A percentile compares a stretch with the other conserved stretches of the same genome.
phyloP scores from a whole-genome alignment of 2,329 filamentous ascomycete genomes.

The Xenoacremonium recifei region DNA sequence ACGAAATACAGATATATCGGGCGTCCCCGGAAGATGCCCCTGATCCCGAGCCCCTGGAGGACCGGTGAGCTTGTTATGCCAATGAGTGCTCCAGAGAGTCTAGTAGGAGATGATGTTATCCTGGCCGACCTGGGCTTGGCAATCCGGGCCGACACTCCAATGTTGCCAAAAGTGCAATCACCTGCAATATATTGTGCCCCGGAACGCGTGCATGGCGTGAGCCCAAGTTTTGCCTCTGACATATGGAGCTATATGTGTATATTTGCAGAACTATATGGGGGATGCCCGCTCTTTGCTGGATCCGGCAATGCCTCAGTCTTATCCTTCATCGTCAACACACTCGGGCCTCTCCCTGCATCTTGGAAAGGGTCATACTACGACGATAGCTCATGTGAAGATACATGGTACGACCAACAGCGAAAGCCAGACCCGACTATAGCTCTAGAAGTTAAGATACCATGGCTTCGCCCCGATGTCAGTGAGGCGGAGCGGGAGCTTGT shows the following conservation, averaged over 20 bases:
- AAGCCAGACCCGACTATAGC: background rate
- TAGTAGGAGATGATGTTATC: conserved; percentile 5
- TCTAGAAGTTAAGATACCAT: conserved; percentile 4
- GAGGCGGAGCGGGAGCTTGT: conserved; percentile 1
- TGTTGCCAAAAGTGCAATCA: conserved; percentile 6
- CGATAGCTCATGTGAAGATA: background rate
- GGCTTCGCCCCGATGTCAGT: background rate
- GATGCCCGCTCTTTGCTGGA: conserved; percentile 4
- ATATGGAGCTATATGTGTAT: conserved; percentile 16
- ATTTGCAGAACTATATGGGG: conserved; percentile 10
- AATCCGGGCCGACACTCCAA: conserved; percentile 3
- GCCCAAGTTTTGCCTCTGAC: conserved; percentile 12
- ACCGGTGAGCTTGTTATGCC: conserved; percentile 9
- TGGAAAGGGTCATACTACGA: conserved; percentile 9
- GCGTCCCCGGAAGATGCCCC: conserved; percentile 7
- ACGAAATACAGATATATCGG: conserved; percentile 6
- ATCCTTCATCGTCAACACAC: conserved; percentile 2
- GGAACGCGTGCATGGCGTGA: conserved; percentile 9
- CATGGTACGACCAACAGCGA: conserved; percentile 10
- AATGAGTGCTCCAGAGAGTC: conserved; percentile 3
- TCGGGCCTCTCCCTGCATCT: conserved; percentile 10
- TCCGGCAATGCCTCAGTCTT: background rate
- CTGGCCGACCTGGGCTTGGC: conserved; percentile 13
- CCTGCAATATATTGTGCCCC: conserved; percentile 13
- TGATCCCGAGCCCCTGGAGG: conserved; percentile 6